Evolutionary conservation across 2,329 filamentous ascomycete genomes (phyloP), one percentile per base, ranked within the genome.

Genomic region (Talaromyces sp.): DNA sequence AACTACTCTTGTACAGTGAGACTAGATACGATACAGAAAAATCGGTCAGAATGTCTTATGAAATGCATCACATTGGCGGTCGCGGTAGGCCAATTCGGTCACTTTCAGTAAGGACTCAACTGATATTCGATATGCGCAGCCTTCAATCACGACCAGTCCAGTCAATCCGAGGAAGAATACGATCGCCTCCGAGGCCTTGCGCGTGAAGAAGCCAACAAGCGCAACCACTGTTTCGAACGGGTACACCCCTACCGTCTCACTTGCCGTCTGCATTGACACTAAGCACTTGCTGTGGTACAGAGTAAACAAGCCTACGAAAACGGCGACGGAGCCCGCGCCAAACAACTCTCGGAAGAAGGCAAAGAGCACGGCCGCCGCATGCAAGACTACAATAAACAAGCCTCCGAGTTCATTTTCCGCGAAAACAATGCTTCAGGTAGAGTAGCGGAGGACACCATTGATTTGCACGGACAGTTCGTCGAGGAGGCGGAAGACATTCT

Each of bases 401-500:
- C 95, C 1, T 91, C 91, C 64, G 91, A 97, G 64, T 96, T 86
- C 77, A 98, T 98, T 74, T 97, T 99, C 81, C 88, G 92, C 44
- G 92, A 93, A 79, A 97, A 97, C 81, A 98, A 98, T 74, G 88
- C 90, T 21, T 76, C 82, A 2, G 90, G 86, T 18, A 86, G 89
- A 65, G 89, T 96, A 9, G 83, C 86, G 16, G 81, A 82, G 44
- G 93, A 98, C 77, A 92, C 90, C 8, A 93, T 99, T 69, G 95
- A 99, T 78, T 82, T 99, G 55, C 95, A 99, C 76, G 95, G 95
- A 2, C 90, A 96, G 73, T 97, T 89, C 71, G 93, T 96, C 64
- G 91, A 96, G 74, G 95, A 98, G 80, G 95, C 95, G 5, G 92
- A 96, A 80, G 86, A 91, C 67, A 95, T 97, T 63, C 81, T 98